These are phyloP conservation scores for Coniochaeta prunicola DNA, from an alignment of 2,329 filamentous ascomycete genomes.

Conservation along the genomic window DNA sequence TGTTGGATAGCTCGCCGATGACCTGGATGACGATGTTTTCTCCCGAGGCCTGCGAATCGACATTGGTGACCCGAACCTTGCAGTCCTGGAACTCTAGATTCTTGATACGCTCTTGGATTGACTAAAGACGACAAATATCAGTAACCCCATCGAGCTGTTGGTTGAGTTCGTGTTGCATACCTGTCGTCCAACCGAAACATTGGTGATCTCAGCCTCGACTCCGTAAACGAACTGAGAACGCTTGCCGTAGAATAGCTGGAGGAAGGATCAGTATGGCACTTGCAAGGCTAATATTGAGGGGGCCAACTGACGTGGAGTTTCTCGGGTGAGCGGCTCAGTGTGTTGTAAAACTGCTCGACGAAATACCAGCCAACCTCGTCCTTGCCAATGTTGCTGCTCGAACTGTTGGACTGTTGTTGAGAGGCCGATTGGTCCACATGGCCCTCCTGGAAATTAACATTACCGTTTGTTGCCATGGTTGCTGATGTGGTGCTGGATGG, in stretches of 20 bases:
- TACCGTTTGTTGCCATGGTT: constrained; percentile 53
- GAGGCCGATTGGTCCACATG: constrained; percentile 32
- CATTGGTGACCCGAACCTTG: constrained; percentile 97
- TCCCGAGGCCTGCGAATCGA: constrained; percentile 89
- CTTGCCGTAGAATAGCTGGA: constrained; percentile 87
- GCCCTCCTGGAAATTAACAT: constrained; percentile 34
- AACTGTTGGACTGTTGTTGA: constrained; percentile 15
- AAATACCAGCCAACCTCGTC: constrained; percentile 99
- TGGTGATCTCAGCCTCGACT: constrained; percentile 79
- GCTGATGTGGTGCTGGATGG: constrained; percentile 5
- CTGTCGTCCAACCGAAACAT: constrained; percentile 79
- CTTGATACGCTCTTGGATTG: constrained; percentile 92
- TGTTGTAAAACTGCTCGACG: constrained; percentile 98
- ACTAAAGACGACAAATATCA: constrained; percentile 16
- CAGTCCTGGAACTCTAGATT: constrained; percentile 90
- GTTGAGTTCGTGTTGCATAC: constrained; percentile 36
- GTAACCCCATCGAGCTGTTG: background rate
- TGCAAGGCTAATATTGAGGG: background rate
- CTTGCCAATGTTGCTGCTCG: constrained; percentile 55
- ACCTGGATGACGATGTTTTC: constrained; percentile 96
- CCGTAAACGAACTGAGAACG: constrained; percentile 92
- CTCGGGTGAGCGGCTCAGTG: constrained; percentile 86
- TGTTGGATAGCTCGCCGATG: constrained; percentile 96
- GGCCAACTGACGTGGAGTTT: constrained; percentile 66
- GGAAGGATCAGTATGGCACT: constrained; percentile 3